A percentile compares a stretch with the other conserved stretches of the same genome.
These are phyloP conservation scores for Pseudophaeomoniella oleicola DNA, from an alignment of 2,329 filamentous ascomycete species.

Conservation along the genomic window DNA sequence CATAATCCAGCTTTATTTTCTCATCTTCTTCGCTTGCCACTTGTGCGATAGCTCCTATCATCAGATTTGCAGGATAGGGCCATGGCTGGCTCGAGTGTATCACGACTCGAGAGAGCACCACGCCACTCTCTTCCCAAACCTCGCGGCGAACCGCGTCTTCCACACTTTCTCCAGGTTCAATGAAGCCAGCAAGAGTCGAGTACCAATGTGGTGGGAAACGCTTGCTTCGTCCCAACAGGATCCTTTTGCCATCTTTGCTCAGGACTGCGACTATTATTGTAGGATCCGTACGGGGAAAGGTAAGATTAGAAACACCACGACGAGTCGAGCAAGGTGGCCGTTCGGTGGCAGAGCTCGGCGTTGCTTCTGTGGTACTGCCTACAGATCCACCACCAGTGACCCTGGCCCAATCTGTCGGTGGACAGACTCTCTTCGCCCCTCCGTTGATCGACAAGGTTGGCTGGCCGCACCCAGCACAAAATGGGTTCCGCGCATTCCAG, in stretches of 20 bases:
- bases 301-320: conserved; percentile 75
- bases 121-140: conserved; percentile 76
- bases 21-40: conserved; percentile 62
- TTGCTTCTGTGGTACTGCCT: conserved; percentile 12
- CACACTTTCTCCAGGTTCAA: conserved; percentile 72
- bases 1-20: conserved; percentile 66
- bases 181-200: conserved; percentile 74
- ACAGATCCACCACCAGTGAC: conserved; percentile 11
- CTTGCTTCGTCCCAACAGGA: conserved; percentile 74
- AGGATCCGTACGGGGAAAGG: conserved; percentile 83
- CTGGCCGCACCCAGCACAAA: conserved; percentile 78
- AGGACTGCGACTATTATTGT: conserved; percentile 92
- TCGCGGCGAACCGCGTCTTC: conserved; percentile 74
- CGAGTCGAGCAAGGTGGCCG: conserved; percentile 67
- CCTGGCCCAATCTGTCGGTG: conserved; percentile 25
- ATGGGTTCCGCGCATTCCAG: conserved; percentile 88
- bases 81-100: conserved; percentile 77
- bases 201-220: conserved; percentile 78
- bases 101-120: conserved; percentile 60
- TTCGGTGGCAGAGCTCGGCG: conserved; percentile 24
- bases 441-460: conserved; percentile 47
- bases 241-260: conserved; percentile 58
- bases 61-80: conserved; percentile 73
- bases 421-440: conserved; percentile 29
- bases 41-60: conserved; percentile 82